Conservation (phyloP, 805 yeast species). For the Lipomyces spencermartinsiae region DNA sequence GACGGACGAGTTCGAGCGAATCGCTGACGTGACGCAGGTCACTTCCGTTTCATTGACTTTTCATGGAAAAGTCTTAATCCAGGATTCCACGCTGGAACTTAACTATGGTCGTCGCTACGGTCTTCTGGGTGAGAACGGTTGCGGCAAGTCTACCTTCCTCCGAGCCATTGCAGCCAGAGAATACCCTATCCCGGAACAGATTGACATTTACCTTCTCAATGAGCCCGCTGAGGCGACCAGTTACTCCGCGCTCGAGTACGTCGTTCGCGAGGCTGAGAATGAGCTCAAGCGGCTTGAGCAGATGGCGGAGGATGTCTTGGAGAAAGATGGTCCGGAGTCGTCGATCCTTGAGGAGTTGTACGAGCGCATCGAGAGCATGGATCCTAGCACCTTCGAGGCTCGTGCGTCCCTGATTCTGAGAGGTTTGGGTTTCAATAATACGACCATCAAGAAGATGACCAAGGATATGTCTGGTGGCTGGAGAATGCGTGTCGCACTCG, state of each 20-base stretch:
- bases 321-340: slow-evolving; percentile 93
- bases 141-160: slow-evolving; percentile 96
- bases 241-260: slow-evolving; percentile 91
- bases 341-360: slow-evolving; percentile 83
- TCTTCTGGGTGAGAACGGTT: slow-evolving; percentile 96
- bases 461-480: slow-evolving; percentile 99
- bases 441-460: slow-evolving; percentile 89
- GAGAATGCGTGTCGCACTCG: slow-evolving; percentile 99
- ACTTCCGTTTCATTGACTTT: slow-evolving; percentile 83
- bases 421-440: slow-evolving; percentile 94
- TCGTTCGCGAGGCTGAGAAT: slow-evolving; percentile 93
- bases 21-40: slow-evolving; percentile 19
- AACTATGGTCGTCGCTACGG: slow-evolving; percentile 98
- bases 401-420: slow-evolving; percentile 94
- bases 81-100: slow-evolving; percentile 89
- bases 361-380: slow-evolving; percentile 95
- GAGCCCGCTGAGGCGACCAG: slow-evolving; percentile 98
- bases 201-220: slow-evolving; percentile 90
- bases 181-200: slow-evolving; percentile 89
- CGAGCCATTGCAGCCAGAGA: slow-evolving; percentile 95
- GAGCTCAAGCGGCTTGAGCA: slow-evolving; percentile 92
- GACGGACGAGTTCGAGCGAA: not conserved
- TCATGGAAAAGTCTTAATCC: slow-evolving; percentile 96
- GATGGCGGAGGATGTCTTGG: slow-evolving; percentile 84
- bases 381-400: slow-evolving; percentile 92